Percentiles rank a stretch among this genome's conserved stretches.
Evolutionary conservation across 225 moss, liverwort and hornwort genomes (phyloP).

Genomic region (Sphagnum tenellum): DNA sequence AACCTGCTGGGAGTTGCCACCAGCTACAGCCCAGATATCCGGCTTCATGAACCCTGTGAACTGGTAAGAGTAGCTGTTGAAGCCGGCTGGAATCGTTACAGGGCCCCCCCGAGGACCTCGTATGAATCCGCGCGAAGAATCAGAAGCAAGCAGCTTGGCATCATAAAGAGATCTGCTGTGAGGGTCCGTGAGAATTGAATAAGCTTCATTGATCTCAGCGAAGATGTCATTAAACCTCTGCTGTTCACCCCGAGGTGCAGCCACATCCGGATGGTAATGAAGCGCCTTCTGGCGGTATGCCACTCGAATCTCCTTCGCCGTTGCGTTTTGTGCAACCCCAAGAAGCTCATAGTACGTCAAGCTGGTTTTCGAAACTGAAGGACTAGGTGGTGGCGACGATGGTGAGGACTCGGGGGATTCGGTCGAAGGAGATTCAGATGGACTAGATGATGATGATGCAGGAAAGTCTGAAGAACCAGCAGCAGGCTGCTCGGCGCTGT

Average conservation of each 20-base stretch:
- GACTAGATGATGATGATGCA: too few species aligned
- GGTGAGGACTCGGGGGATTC: too few species aligned
- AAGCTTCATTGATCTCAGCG: slow-evolving; percentile 6
- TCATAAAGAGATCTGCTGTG: slow-evolving; percentile 7
- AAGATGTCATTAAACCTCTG: slow-evolving; percentile 3
- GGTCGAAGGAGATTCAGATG: too few species aligned
- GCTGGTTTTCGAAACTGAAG: neutral
- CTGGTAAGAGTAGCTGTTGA: too few species aligned
- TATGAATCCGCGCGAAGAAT: too few species aligned
- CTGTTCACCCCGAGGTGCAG: neutral
- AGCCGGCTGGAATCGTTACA: too few species aligned
- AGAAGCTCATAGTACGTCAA: slow-evolving; percentile 6
- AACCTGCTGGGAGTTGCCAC: too few species aligned
- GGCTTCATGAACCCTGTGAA: too few species aligned
- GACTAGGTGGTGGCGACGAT: neutral
- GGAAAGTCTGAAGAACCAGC: neutral
- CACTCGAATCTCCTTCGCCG: slow-evolving; percentile 4
- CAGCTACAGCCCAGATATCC: too few species aligned
- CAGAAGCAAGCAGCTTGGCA: neutral
- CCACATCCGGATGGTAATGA: slow-evolving; percentile 7
- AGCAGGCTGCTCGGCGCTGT: neutral
- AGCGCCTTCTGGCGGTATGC: slow-evolving; percentile 5
- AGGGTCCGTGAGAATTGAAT: slow-evolving; percentile 4
- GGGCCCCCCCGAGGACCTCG: too few species aligned
- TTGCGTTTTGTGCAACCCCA: neutral